Percentiles rank a stretch among this genome's conserved stretches.
Conservation (phyloP, 768 basidiomycete species). For the Sporobolomyces phaffii region DNA sequence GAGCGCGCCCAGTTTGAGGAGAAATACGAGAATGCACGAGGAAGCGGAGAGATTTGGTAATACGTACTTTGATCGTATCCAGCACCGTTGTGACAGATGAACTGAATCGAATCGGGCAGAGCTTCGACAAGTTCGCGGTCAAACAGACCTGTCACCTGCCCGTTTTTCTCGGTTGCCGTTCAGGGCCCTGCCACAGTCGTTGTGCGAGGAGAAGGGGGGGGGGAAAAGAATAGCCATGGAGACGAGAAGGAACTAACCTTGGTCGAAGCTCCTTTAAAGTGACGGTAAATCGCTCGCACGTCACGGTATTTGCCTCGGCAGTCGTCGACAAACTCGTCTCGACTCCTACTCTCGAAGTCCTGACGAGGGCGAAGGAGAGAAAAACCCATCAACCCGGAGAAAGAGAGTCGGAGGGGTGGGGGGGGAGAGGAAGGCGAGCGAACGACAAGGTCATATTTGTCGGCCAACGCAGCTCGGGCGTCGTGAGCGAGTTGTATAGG, state of each 20-base stretch:
- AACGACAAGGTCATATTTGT: conserved; percentile 70
- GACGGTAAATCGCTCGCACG: conserved; percentile 69
- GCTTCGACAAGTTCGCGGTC: conserved; percentile 69
- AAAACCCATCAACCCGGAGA: not conserved
- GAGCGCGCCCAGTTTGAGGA: too few relatives aligned
- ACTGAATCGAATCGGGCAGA: conserved; percentile 64
- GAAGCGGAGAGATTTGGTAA: too few relatives aligned
- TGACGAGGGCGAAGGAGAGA: conserved; percentile 37
- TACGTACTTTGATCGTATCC: conserved; percentile 80
- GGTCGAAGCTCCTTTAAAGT: conserved; percentile 57
- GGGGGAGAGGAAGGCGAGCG: conserved; percentile 42
- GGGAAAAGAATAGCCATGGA: not conserved
- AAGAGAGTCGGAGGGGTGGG: not conserved
- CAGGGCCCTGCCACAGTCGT: too few relatives aligned
- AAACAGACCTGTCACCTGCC: conserved; percentile 62
- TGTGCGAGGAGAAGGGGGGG: not conserved
- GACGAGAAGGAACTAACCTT: not conserved
- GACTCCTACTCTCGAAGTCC: conserved; percentile 58
- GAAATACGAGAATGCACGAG: too few relatives aligned
- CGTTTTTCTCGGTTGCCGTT: too few relatives aligned
- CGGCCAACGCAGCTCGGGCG: conserved; percentile 9
- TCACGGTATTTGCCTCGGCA: conserved; percentile 63
- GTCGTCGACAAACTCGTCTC: conserved; percentile 63
- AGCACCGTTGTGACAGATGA: conserved; percentile 88
- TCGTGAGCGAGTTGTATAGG: conserved; percentile 58